Base-by-base conservation (phyloP, 1,139 yeast species). In the Suhomyces ambrosiae region DNA sequence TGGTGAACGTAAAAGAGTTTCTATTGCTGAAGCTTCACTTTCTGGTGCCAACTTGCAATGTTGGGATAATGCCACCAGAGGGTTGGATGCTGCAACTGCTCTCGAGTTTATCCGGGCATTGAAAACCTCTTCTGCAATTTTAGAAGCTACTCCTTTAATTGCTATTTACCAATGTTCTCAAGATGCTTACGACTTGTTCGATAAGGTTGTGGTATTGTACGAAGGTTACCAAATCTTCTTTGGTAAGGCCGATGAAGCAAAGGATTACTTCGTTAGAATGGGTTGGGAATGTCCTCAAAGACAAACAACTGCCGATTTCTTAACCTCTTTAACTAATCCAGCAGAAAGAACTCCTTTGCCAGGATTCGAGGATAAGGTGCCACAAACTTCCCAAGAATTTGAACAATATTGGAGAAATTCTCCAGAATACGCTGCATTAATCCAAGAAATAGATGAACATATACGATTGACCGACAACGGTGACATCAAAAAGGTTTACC, bases 311-410 rank as follows among this genome's bases (percentile, higher is more conserved):
- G 79, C 82, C 13, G 82, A 77, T 50, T 77, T 63, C 52, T 60
- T 77, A 56, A 80, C 82, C 27, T 80, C 82, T 1, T 55, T 80
- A 39, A 79, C 85, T 13, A 79, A 77, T 53, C 79, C 80, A 10
- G 59, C 65, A 5, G 76, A 70, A 48, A 67, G 82, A 55, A 41
- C 59, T n/a, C 60, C 70, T 9, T 62, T 61, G 45, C 55, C 63
- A 5, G 85, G 85, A 2, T 74, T 46, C 47, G 94, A 85, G 54
- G 49, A 65, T 38, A 68, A 61, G 41, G 89, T 82, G 19, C 95
- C 95, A 23, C 65, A 74, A 43, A 80, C 86, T 3, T 76, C 90
- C 1, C 71, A 66, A 32, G 94, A 86, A 52, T 86, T 86, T 52
- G 84, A 80, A 46, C 61, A 60, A 3, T 71, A 71, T 52, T 86